phyloP scores from a whole-genome alignment of 2,329 filamentous ascomycete genomes.

The Stagonosporopsis rhizophila region DNA sequence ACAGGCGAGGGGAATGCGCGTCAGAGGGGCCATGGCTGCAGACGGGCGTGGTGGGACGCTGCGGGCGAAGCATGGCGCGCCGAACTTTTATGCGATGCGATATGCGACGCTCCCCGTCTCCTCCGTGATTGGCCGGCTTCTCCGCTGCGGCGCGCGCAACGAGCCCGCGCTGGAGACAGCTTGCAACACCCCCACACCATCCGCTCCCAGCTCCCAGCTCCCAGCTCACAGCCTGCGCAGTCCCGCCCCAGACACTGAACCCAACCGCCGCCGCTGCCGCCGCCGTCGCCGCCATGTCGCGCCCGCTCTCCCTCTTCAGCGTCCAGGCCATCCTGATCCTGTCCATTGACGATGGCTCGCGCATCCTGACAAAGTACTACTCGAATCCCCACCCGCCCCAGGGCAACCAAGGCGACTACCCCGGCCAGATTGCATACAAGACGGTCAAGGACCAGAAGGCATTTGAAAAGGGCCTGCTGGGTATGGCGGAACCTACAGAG shows the following conservation, averaged over 20 bases:
- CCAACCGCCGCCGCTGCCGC: too few relatives aligned
- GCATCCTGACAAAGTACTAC: constrained; percentile 96
- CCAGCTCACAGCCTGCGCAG: constrained; percentile 1
- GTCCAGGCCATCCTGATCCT: constrained; percentile 60
- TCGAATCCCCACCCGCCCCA: constrained; percentile 71
- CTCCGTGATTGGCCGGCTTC: constrained; percentile 36
- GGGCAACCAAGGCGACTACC: constrained; percentile 65
- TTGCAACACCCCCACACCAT: constrained; percentile 27
- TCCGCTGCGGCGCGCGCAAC: constrained; percentile 25
- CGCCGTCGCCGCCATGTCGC: constrained; percentile 62
- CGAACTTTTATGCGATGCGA: constrained; percentile 6
- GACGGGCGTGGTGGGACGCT: background rate
- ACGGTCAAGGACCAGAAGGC: constrained; percentile 92
- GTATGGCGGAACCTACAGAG: constrained; percentile 76
- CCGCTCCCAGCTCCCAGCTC: background rate
- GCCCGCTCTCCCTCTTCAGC: constrained; percentile 62
- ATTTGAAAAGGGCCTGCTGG: constrained; percentile 91
- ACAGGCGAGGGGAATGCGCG: constrained; percentile 37
- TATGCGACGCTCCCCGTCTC: constrained; percentile 12
- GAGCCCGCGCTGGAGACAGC: constrained; percentile 37
- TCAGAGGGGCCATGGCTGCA: constrained; percentile 30
- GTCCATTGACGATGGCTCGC: constrained; percentile 82
- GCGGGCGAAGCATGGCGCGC: background rate
- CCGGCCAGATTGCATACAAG: constrained; percentile 78
- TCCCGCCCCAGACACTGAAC: constrained; percentile 27